These are phyloP conservation scores for Fusarium acutatum DNA, from an alignment of 2,329 filamentous ascomycete species.

Conservation along the genomic window DNA sequence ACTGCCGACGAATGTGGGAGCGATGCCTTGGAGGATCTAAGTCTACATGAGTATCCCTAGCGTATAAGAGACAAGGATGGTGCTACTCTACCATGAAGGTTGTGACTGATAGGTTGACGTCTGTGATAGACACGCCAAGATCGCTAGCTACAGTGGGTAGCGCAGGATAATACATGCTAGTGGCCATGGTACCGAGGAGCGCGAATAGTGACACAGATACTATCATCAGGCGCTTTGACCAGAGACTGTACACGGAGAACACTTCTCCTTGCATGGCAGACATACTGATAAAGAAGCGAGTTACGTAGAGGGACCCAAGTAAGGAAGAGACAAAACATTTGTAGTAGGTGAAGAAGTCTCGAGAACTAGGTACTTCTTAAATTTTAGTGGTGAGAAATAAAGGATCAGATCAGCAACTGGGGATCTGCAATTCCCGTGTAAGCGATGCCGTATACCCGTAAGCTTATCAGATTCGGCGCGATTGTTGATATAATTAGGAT, in stretches of 20 bases:
- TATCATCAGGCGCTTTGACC: neutral
- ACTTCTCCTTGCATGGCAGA: neutral
- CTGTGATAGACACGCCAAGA: neutral
- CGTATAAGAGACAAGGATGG: neutral
- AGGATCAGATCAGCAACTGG: neutral
- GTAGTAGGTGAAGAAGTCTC: neutral
- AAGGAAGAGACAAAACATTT: neutral
- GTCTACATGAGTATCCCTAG: neutral
- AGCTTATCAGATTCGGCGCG: neutral
- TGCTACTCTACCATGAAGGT: neutral
- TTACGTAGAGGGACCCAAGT: rapidly evolving
- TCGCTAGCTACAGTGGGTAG: neutral
- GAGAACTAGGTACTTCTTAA: rapidly evolving
- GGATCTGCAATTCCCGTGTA: neutral
- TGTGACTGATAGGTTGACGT: neutral
- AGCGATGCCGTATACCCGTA: neutral
- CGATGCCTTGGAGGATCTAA: neutral
- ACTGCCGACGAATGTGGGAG: neutral
- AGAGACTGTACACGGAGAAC: neutral
- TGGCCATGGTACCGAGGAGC: neutral
- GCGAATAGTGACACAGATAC: neutral
- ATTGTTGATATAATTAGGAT: neutral
- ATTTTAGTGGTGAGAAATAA: rapidly evolving
- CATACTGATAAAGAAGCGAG: neutral
- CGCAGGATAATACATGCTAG: neutral